Base-by-base conservation (phyloP, 2,329 filamentous ascomycete species). In the Curvularia verruculosa region DNA sequence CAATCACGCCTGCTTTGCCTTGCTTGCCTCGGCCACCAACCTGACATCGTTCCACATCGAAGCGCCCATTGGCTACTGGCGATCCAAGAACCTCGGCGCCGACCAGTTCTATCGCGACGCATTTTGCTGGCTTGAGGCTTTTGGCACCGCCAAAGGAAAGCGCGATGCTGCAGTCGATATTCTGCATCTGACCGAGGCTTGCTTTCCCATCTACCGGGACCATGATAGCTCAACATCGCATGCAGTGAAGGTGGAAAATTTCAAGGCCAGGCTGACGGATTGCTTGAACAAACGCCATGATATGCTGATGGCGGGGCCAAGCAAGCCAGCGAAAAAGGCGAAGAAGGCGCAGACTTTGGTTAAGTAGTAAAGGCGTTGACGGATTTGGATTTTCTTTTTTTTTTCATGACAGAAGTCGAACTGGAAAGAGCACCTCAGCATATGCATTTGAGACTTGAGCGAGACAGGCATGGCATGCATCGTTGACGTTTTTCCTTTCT, bases 61-160 rank as follows among this genome's bases (percentile, higher is more conserved):
- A n/a, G 59, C 58, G 5, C 41, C 7, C 0, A 28, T 67, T 1
- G 51, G 56, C 5, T 58, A 47, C 24, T 49, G 54, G 7, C 12
- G 40, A 7, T 24, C 49, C 0, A 12, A 59, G 0, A 61, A 62
- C 31, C 9, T 37, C 7, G 51, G 61, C 5, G 74, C 74, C 1
- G 66, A 64, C 9, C 66, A 70, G 23, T 48, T 77, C 29, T 78
- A 75, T 46, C 75, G 74, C 8, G 69, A 76, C 43, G 73, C 67
- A 0, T 75, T 75, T 28, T 66, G 69, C 3, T 77, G 73, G 74
- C 58, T 78, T 7, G 75, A 78, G 41, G 70, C 69, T 0, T 60
- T 75, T 9, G 73, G 65, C 2, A 45, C 48, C 10, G 64, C 63
- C 3, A 73, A 66, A 44, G 67, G 70, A 2, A 68, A 61, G 26